A percentile compares a stretch with the other conserved stretches of the same genome.
These are phyloP conservation scores for Lomentospora prolificans DNA, from an alignment of 2,329 filamentous ascomycete species.

Conservation along the genomic window DNA sequence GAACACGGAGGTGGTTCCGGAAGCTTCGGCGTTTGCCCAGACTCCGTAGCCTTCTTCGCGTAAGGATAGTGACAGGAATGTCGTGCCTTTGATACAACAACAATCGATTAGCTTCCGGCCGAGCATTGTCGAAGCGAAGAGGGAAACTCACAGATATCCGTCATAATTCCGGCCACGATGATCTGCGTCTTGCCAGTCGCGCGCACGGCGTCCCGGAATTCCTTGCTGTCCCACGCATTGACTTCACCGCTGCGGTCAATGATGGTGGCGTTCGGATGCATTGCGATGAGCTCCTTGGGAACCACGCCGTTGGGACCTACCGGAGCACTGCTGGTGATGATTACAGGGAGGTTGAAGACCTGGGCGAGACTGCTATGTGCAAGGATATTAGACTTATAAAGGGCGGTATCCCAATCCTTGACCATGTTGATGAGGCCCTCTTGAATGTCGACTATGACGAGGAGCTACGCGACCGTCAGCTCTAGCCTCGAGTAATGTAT, in stretches of 20 bases:
- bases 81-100: slow-evolving; percentile 29
- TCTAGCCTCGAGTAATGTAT: neutral
- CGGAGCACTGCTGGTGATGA: slow-evolving; percentile 58
- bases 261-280: slow-evolving; percentile 57
- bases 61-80: slow-evolving; percentile 65
- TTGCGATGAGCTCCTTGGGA: slow-evolving; percentile 56
- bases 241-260: slow-evolving; percentile 63
- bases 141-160: slow-evolving; percentile 51
- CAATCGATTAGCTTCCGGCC: neutral
- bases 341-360: slow-evolving; percentile 56
- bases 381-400: slow-evolving; percentile 57
- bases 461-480: slow-evolving; percentile 15
- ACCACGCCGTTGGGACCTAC: slow-evolving; percentile 61
- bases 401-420: slow-evolving; percentile 55
- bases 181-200: slow-evolving; percentile 59
- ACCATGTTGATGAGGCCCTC: slow-evolving; percentile 31
- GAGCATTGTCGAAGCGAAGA: neutral
- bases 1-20: slow-evolving; percentile 52
- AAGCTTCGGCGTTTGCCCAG: slow-evolving; percentile 63
- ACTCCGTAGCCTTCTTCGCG: slow-evolving; percentile 62
- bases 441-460: slow-evolving; percentile 28
- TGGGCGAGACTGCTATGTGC: slow-evolving; percentile 58
- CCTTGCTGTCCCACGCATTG: slow-evolving; percentile 65
- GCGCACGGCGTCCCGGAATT: slow-evolving; percentile 55
- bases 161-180: slow-evolving; percentile 62